Evolutionary conservation across 495 filamentous ascomycete genomes (phyloP).

Genomic region (Polyplosphaeria fusca): DNA sequence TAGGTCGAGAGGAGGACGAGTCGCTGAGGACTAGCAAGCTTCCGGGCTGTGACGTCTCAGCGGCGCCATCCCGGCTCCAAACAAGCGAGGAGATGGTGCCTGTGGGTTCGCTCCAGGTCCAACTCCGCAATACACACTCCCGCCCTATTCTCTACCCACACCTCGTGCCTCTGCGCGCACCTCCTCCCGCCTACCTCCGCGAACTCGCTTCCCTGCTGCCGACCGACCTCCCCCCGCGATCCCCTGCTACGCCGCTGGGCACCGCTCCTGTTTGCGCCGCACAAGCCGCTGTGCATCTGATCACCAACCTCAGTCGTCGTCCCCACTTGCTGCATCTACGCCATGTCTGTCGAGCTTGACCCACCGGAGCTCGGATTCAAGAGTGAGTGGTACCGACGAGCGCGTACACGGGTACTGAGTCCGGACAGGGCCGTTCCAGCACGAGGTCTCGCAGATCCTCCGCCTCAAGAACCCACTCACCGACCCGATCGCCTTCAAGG

Average conservation of each 20-base stretch:
- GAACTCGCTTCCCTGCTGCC: not conserved
- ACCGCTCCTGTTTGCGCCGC: not conserved
- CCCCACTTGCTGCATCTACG: slow-evolving; percentile 33
- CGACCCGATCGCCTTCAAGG: slow-evolving; percentile 92
- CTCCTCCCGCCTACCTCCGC: not conserved
- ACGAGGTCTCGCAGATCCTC: slow-evolving; percentile 82
- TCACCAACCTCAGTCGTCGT: slow-evolving; percentile 20
- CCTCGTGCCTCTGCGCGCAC: not conserved
- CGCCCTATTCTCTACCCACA: not conserved
- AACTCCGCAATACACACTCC: not conserved
- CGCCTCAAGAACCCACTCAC: slow-evolving; percentile 73
- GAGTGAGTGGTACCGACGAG: slow-evolving; percentile 54
- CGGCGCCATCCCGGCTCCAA: too few relatives aligned
- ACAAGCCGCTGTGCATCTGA: not conserved
- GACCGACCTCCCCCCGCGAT: not conserved
- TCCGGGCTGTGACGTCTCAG: too few relatives aligned
- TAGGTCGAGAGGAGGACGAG: too few relatives aligned
- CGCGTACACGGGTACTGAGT: slow-evolving; percentile 9
- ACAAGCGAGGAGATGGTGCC: too few relatives aligned
- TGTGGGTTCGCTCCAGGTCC: too few relatives aligned
- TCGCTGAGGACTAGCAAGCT: too few relatives aligned
- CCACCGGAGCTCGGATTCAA: slow-evolving; percentile 89
- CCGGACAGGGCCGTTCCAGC: slow-evolving; percentile 77
- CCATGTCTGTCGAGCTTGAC: slow-evolving; percentile 91
- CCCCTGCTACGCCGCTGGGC: not conserved